Base-by-base conservation (phyloP, 352 stramenopile species). In the Phytophthora megakarya region DNA sequence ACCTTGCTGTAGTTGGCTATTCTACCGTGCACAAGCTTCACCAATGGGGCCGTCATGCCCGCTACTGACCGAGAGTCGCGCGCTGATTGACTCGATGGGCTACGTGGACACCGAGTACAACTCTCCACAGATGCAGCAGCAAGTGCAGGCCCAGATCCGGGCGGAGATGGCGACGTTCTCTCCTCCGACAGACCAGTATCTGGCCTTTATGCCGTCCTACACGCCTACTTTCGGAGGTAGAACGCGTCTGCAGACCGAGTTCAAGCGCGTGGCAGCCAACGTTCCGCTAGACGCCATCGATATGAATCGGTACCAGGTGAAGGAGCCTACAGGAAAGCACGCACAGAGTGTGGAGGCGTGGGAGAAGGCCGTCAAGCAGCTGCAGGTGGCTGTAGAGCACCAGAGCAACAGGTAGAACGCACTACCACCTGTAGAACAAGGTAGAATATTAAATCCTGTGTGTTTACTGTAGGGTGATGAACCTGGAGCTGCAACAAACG, bases 91-190 rank as follows among this genome's bases (percentile, higher is more conserved):
- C 70, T 80, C 80, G 28, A 69, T 94, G 26, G 83, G 83, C 42
- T 94, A 94, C 61, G 65, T 91, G 18, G 85, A 94, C 67, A 76
- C 76, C 0, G 78, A 90, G 46, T 86, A 85, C 56, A 84, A 85
- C 35, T 73, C 72, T 15, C 38, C 68, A 3, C 61, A 56, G 26
- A 67, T 63, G 25, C 81, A 89, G 50, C 73, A 81, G 64, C 64
- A 75, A 19, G 82, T 92, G 33, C 81, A 91, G 65, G 76, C 77
- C 39, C 72, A 81, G 33, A 92, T 92, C 55, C 74, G 76, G 11
- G 82, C 78, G 16, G 80, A 91, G 67, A 94, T 94, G 85, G 78
- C 76, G 15, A 79, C 70, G 28, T 92, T 91, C 47, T 52, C 70
- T 47, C 82, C 82, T 37, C 67, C 65, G 3, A 30, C 64, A 23